Percentiles rank a stretch among this genome's conserved stretches.
Evolutionary conservation across 208 protist species (phyloP).

Genomic region (Trypanosoma rangeli): DNA sequence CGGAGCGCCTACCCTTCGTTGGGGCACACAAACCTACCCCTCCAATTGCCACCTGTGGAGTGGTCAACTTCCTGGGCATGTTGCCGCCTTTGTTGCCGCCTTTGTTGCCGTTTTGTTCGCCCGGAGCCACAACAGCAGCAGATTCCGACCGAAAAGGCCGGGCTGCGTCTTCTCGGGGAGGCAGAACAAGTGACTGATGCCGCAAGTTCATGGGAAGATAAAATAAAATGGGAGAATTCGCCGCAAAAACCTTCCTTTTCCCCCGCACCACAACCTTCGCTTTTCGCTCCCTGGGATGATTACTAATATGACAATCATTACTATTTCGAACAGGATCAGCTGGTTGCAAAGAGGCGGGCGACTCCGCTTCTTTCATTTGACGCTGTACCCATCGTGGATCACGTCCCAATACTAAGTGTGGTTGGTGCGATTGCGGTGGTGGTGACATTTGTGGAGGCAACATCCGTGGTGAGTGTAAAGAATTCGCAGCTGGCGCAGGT

Average conservation of each 20-base stretch:
- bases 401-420: constrained; percentile 27
- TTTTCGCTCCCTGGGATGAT: background rate
- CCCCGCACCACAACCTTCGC: background rate
- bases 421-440: constrained; percentile 25
- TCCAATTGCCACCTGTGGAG: background rate
- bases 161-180: background rate
- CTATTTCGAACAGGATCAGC: background rate
- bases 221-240: background rate
- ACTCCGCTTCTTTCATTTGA: background rate
- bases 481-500: background rate
- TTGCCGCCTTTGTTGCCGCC: background rate
- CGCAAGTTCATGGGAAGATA: background rate
- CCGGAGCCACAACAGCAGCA: background rate
- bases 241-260: constrained; percentile 4
- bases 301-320: constrained; percentile 6
- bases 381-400: constrained; percentile 25
- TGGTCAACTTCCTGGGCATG: background rate
- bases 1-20: background rate
- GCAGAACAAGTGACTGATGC: background rate
- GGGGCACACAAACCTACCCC: background rate
- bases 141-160: background rate
- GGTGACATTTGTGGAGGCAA: constrained; percentile 13
- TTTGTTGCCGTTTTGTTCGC: too few species aligned
- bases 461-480: constrained; percentile 5
- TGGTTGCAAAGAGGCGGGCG: background rate